A percentile compares a stretch with the other conserved stretches of the same genome.
Conservation (phyloP, 2,329 filamentous ascomycete species). For the Diaporthe sp. region DNA sequence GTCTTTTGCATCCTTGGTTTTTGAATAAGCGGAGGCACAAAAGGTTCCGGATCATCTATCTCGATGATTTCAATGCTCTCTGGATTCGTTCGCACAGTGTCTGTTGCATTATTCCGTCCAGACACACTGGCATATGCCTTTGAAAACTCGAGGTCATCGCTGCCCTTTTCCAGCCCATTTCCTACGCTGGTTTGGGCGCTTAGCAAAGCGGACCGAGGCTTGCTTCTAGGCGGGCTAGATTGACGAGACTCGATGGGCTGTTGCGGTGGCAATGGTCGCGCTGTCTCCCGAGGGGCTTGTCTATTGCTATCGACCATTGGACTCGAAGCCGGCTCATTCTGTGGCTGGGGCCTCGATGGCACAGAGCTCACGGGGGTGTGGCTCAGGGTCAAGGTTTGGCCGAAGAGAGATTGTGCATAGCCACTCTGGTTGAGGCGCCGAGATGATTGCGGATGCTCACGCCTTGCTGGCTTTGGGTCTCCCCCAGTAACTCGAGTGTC, state of each 20-base stretch:
- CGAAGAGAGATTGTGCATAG: conserved; percentile 67
- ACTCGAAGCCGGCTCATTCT: conserved; percentile 27
- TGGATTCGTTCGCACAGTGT: background rate
- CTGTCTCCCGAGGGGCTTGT: background rate
- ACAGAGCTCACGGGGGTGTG: conserved; percentile 53
- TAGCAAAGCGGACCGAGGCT: background rate
- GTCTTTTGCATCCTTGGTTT: background rate
- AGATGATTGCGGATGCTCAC: conserved; percentile 26
- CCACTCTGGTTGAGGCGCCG: conserved; percentile 48
- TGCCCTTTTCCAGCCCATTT: background rate
- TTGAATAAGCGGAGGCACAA: background rate
- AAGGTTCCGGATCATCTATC: conserved; percentile 33
- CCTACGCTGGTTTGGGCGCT: background rate
- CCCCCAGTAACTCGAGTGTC: background rate
- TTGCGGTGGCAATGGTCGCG: background rate
- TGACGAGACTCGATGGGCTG: conserved; percentile 6
- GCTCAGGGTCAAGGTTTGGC: conserved; percentile 60
- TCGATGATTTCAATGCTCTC: conserved; percentile 35
- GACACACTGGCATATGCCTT: background rate
- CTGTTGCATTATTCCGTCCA: background rate
- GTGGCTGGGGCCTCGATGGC: conserved; percentile 44
- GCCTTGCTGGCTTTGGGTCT: background rate
- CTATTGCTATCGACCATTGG: background rate
- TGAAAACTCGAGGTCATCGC: background rate
- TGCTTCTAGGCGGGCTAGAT: background rate